Conservation (phyloP, 768 basidiomycete species). For the Lentinula boryana region DNA sequence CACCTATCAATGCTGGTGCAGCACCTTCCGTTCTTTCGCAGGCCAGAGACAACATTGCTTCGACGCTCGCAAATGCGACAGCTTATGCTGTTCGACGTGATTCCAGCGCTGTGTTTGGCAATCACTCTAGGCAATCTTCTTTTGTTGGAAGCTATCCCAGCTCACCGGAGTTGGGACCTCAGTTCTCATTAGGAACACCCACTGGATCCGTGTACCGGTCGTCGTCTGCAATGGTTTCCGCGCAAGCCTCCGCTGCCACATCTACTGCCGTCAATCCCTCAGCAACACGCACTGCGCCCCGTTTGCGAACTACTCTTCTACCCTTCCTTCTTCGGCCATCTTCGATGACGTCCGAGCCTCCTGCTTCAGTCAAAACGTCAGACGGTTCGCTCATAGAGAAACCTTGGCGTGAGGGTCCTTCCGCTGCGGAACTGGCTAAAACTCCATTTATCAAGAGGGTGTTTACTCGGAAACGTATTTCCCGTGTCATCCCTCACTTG, state of each 20-base stretch:
- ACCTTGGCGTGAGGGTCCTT: neutral
- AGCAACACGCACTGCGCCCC: neutral
- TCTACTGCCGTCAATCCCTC: neutral
- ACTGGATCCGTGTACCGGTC: neutral
- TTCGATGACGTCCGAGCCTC: neutral
- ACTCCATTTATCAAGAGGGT: neutral
- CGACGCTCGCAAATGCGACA: conserved; percentile 3
- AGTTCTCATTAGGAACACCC: neutral
- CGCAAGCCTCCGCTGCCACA: neutral
- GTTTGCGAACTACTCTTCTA: neutral
- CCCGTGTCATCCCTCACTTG: neutral
- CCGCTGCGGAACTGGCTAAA: neutral
- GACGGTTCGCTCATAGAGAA: neutral
- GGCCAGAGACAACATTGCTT: neutral
- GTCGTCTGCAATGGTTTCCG: neutral
- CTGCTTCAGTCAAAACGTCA: neutral
- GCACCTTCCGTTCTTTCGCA: neutral
- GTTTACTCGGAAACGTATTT: conserved; percentile 3
- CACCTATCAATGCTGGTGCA: neutral
- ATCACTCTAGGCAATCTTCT: neutral
- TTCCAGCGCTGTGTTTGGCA: neutral
- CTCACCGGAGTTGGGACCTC: neutral
- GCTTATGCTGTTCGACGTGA: conserved; percentile 1
- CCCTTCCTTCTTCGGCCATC: conserved; percentile 1
- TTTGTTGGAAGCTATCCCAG: neutral